Evolutionary conservation across 2,329 filamentous ascomycete species (phyloP).

Genomic region (Westerdykella ornata): DNA sequence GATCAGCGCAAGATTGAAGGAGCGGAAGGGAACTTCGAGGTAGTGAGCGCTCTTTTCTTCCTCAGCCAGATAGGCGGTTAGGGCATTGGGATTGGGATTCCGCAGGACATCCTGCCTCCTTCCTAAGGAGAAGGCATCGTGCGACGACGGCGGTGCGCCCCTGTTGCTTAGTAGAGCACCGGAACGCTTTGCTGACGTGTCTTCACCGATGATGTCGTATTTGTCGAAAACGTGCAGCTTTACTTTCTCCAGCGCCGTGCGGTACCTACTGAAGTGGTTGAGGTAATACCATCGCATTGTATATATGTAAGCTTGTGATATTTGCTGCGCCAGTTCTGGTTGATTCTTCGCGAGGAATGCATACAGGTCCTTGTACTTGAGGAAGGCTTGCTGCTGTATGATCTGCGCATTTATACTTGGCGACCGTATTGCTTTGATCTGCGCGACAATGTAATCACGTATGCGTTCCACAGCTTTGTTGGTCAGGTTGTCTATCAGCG

Average conservation of each 20-base stretch:
- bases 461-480: constrained; percentile 90
- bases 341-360: constrained; percentile 79
- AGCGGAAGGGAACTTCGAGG: constrained; percentile 82
- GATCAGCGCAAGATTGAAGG: constrained; percentile 88
- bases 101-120: constrained; percentile 77
- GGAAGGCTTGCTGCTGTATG: constrained; percentile 86
- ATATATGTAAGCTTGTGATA: constrained; percentile 88
- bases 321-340: constrained; percentile 76
- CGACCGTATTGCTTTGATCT: constrained; percentile 88
- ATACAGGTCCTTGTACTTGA: constrained; percentile 83
- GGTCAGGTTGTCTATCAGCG: constrained; percentile 75
- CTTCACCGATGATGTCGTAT: constrained; percentile 73
- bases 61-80: constrained; percentile 85
- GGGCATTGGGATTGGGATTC: constrained; percentile 63
- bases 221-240: constrained; percentile 78
- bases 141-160: constrained; percentile 50
- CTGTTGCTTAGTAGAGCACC: constrained; percentile 35
- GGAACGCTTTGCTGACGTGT: constrained; percentile 60
- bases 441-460: constrained; percentile 85
- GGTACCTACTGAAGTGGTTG: constrained; percentile 84
- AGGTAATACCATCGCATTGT: constrained; percentile 99
- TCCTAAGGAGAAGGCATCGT: constrained; percentile 86
- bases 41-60: constrained; percentile 83
- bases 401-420: constrained; percentile 97
- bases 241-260: constrained; percentile 73